These are phyloP conservation scores for Globisporangium nagaii DNA, from an alignment of 352 stramenopile species.

Conservation along the genomic window DNA sequence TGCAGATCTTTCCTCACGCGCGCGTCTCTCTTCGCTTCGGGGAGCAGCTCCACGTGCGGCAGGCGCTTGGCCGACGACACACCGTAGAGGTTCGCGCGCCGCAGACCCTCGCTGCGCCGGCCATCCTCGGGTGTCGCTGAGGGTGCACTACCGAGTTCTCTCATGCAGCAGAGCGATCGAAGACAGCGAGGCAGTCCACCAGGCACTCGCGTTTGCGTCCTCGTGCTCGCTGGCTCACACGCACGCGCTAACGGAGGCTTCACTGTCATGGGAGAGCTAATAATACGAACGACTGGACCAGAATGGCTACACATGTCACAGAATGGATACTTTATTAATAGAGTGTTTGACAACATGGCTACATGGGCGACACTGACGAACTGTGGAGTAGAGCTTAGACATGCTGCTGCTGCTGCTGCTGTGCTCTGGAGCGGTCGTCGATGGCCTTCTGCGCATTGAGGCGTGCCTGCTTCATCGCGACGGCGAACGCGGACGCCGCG, in stretches of 20 bases:
- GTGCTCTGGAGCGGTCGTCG: conserved; percentile 28
- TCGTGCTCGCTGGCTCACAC: too few relatives aligned
- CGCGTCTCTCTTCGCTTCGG: conserved; percentile 21
- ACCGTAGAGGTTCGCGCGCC: conserved; percentile 38
- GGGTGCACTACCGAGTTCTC: background rate
- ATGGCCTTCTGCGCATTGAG: conserved; percentile 64
- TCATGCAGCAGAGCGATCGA: background rate
- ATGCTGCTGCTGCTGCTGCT: background rate
- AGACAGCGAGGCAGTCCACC: too few relatives aligned
- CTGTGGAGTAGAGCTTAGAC: too few relatives aligned
- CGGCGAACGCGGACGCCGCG: conserved; percentile 60
- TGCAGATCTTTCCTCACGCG: conserved; percentile 41
- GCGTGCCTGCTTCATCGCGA: conserved; percentile 75
- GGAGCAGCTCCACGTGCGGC: conserved; percentile 23
- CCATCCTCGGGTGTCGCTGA: background rate
- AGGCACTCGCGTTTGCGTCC: too few relatives aligned
- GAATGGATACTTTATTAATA: background rate
- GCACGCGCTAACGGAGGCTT: background rate
- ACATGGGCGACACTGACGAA: too few relatives aligned
- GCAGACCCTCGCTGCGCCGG: conserved; percentile 17
- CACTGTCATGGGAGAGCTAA: background rate
- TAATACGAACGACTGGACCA: background rate
- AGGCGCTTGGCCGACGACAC: conserved; percentile 23
- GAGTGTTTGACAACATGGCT: too few relatives aligned
- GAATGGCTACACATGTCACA: background rate